phyloP scores from a whole-genome alignment of 2,329 filamentous ascomycete genomes.

The Emericellopsis atlantica region DNA sequence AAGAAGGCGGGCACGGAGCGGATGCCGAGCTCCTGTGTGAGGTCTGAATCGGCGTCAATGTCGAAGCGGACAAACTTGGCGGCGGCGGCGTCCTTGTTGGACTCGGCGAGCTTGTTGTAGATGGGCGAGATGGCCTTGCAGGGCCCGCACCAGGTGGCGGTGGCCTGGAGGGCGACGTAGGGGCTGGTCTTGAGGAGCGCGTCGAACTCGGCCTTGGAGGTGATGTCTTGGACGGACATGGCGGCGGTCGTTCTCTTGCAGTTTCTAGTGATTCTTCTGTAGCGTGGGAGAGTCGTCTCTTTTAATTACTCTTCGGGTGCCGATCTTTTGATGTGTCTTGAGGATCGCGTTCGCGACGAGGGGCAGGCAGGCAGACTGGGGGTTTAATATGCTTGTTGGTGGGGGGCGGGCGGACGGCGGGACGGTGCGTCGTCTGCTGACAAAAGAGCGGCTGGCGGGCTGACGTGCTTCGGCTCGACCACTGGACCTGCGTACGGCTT shows the following conservation, averaged over 20 bases:
- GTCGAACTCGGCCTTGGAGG: conserved; percentile 31
- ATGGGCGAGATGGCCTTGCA: conserved; percentile 47
- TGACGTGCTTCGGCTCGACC: conserved; percentile 1
- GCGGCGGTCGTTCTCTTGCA: no score
- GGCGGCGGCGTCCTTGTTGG: conserved; percentile 26
- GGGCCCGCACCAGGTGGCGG: conserved; percentile 47
- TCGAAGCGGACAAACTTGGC: conserved; percentile 42
- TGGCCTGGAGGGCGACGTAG: conserved; percentile 44
- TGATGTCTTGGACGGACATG: conserved; percentile 25
- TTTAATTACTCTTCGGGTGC: no score
- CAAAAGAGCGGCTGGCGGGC: neutral
- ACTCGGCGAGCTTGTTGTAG: conserved; percentile 35
- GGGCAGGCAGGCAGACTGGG: no score
- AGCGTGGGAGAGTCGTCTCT: neutral
- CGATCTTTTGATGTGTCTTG: no score
- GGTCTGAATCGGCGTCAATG: conserved; percentile 39
- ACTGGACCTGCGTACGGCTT: no score
- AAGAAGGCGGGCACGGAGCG: conserved; percentile 47
- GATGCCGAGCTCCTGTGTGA: conserved; percentile 35
- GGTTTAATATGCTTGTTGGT: neutral
- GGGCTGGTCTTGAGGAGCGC: conserved; percentile 31
- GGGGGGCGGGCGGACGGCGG: neutral
- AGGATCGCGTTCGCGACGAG: no score
- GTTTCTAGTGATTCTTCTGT: no score
- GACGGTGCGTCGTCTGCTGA: neutral